These are phyloP conservation scores for Fagopyrum homotropicum DNA, from an alignment of 148 eudicot genomes.

Conservation along the genomic window DNA sequence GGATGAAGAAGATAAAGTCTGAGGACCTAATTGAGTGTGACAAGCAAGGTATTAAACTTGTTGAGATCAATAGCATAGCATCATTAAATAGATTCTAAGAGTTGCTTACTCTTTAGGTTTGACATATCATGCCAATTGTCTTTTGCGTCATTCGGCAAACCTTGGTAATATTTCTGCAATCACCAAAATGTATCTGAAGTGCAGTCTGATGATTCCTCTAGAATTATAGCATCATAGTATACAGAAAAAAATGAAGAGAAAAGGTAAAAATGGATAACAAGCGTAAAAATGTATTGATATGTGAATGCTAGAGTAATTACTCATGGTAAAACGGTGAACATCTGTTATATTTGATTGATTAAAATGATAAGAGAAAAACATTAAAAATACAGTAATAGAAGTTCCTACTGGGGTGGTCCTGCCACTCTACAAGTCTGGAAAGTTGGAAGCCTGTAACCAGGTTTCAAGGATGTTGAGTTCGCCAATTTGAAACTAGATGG, in stretches of 20 bases:
- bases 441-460: background rate
- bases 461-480: background rate
- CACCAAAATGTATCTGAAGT: constrained; percentile 28
- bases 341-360: background rate
- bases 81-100: constrained; percentile 58
- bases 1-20: background rate
- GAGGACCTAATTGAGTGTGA: too few species aligned
- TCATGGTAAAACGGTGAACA: background rate
- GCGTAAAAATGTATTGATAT: background rate
- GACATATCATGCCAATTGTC: constrained; percentile 48
- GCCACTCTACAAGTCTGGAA: background rate
- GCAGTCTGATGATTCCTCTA: constrained; percentile 22
- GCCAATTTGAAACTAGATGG: background rate
- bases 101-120: constrained; percentile 39
- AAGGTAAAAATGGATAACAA: background rate
- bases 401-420: background rate
- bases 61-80: constrained; percentile 24
- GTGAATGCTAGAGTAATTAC: background rate
- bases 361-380: background rate
- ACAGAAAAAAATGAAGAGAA: background rate
- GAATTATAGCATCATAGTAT: background rate
- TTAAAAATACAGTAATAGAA: background rate
- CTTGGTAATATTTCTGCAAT: constrained; percentile 16
- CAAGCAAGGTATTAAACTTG: background rate
- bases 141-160: constrained; percentile 36